Evolutionary conservation across 2,329 filamentous ascomycete species (phyloP), one percentile per base, ranked within the genome.

Genomic region (Plectosphaerella cucumerina): DNA sequence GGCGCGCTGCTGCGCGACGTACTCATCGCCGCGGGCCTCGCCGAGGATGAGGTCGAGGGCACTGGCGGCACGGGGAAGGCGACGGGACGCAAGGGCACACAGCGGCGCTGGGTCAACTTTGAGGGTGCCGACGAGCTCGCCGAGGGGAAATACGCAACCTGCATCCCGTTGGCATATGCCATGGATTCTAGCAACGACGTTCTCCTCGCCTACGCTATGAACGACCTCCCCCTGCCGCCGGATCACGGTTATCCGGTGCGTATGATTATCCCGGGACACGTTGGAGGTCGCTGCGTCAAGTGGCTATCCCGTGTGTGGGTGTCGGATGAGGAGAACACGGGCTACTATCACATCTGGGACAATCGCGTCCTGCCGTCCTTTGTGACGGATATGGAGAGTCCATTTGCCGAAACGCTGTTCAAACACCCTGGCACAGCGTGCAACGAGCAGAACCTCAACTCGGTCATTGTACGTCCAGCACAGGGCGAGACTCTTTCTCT

Each of bases 331-430:
- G 73, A 77, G 51, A 73, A 69, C 35, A 58, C 69, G n/a, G 68
- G 66, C 3, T 70, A 74, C 53, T 76, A 77, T 54, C 75, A 79
- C 55, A 68, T 75, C 34, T 77, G 70, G 63, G 75, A 79, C 51
- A 79, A 79, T 52, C 62, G 74, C 10, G 69, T 76, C 6, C 57
- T 90, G 18, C 76, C 74, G 4, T 62, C 62, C 11, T 79, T 77
- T 52, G 65, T 80, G 14, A 74, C 67, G 0, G 73, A 77, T 43
- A 73, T 71, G 46, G 72, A 77, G 48, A 72, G 74, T 5, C 70
- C 73, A 14, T 71, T 78, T 52, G 73, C 75, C 0, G 60, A 71
- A 34, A 63, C 68, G 3, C 66, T 78, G 59, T 79, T 74, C 60
- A 59, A 60, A n/a, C 72, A 79, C 52, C 73, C 74, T 0, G 71